Evolutionary conservation across 2,329 filamentous ascomycete species (phyloP), one percentile per base, ranked within the genome.

Genomic region (Simplicillium aogashimaense): DNA sequence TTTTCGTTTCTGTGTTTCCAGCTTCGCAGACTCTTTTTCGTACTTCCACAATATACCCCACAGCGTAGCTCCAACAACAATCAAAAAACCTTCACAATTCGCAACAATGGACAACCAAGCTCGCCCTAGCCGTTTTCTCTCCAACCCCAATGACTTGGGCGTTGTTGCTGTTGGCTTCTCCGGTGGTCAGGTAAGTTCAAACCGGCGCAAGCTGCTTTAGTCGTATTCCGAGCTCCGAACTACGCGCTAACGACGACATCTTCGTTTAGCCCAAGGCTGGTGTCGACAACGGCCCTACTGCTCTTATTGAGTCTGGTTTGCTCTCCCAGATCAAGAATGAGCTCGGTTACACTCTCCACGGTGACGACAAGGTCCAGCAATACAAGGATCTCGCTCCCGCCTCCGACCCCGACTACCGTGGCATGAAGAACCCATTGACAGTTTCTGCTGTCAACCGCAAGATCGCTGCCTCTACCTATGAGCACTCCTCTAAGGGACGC

Each of bases 101-200:
- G n/a, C n/a, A n/a, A 53, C 45, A 47, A 72, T 74, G 67, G 69
- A 72, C 53, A 74, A 70, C 39, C 69, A 70, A 41, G 69, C 71
- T 58, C 58, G 76, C 48, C 59, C 66, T 49, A 72, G 70, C 58
- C 88, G 83, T 57, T 97, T 95, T 68, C 82, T 97, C 51, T 72
- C 81, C 47, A 73, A 81, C 56, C 76, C 80, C 28, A 74, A 85
- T 56, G 81, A 97, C 55, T 73, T 98, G 48, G 92, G 90, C 46
- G 76, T 98, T 42, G 87, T 97, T 30, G 88, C 90, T 37, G 92
- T 97, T 30, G 90, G 90, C 47, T 98, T 97, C 70, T 94, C 88
- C 40, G 90, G 90, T 50, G 92, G 92, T 42, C 92, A 95, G 78
- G 88, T 92, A 78, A 52, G 71, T 54, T 39, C 38, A 18, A 18